Evolutionary conservation across 352 stramenopile species (phyloP), one percentile per base, ranked within the genome.

Genomic region (Achlya hypogyna): DNA sequence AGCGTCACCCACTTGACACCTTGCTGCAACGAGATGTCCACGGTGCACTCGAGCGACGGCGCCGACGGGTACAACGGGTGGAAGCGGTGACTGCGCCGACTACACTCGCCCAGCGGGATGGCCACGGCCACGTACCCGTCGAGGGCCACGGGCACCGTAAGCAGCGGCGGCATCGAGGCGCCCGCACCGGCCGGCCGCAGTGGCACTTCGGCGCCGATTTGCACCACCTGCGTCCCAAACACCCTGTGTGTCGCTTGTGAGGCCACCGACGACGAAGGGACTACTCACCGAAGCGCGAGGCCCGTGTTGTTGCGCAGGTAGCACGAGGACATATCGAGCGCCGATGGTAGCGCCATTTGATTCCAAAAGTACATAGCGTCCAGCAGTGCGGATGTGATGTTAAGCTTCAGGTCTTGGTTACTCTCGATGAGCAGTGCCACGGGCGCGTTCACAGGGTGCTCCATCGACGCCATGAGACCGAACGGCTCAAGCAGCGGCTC

Each of bases 1-100:
- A 95, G 82, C 22, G 93, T 82, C 59, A 95, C 91, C 63, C 88
- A 84, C 65, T 95, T 95, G 72, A 82, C 91, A n/a, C 86, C 86
- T 43, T 80, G 81, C 59, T 95, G 82, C 8, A 95, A 78, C 14
- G 91, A 63, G 4, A 95, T 84, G 52, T 93, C 86, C 62, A 95
- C 90, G 32, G 91, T 78, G 53, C 85, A 93, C 68, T 95, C 86
- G 35, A 67, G 32, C 22, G 43, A 20, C 22, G 60, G 12, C 51
- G 51, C 56, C 22, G 45, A 51, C n/a, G 49, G 31, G 25, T 31
- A 56, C 49, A 56, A 16, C 31, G 49, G 49, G 49, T 56, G 49
- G 31, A 67, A 35, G 27, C 60, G 60, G 34, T 67, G 45, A 16
- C 5, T 43, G 20, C 60, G 42, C 23, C 2, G 34, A 23, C 60